Evolutionary conservation across 805 yeast species (phyloP).

Genomic region (Teunomyces funiuensis): DNA sequence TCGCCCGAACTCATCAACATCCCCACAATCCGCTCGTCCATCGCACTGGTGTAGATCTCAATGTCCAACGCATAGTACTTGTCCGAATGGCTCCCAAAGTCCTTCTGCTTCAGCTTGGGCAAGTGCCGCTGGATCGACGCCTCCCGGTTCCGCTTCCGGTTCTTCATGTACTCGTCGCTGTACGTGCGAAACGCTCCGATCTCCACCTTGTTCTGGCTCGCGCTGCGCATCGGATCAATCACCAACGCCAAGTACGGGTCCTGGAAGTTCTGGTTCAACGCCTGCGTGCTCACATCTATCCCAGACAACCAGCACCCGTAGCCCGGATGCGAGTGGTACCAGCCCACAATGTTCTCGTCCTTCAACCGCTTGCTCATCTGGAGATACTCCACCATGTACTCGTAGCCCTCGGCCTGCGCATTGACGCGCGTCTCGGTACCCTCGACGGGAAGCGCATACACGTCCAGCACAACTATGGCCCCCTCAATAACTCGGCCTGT

Average conservation of each 20-base stretch:
- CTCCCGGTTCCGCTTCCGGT: slow-evolving; percentile 5
- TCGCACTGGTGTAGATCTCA: slow-evolving; percentile 52
- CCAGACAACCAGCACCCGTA: slow-evolving; percentile 97
- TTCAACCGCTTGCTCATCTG: slow-evolving; percentile 53
- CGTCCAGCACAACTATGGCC: slow-evolving; percentile 70
- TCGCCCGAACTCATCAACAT: slow-evolving; percentile 11
- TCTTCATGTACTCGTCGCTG: slow-evolving; percentile 32
- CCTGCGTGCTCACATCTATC: slow-evolving; percentile 88
- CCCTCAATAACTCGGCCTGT: slow-evolving; percentile 66
- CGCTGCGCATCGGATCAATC: slow-evolving; percentile 76
- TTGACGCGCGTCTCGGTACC: slow-evolving; percentile 96
- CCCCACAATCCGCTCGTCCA: slow-evolving; percentile 36
- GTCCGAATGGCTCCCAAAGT: slow-evolving; percentile 70
- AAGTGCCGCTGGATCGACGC: slow-evolving; percentile 14
- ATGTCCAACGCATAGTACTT: slow-evolving; percentile 67
- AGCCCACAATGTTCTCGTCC: slow-evolving; percentile 78
- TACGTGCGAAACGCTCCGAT: slow-evolving; percentile 88
- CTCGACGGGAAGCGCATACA: slow-evolving; percentile 85
- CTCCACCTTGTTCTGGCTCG: slow-evolving; percentile 63
- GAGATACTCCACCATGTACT: slow-evolving; percentile 86
- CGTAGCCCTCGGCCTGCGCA: slow-evolving; percentile 91
- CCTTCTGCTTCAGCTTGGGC: slow-evolving; percentile 56
- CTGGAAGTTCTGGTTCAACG: slow-evolving; percentile 80
- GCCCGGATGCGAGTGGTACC: slow-evolving; percentile 99
- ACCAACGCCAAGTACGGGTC: slow-evolving; percentile 91